Base-by-base conservation (phyloP, 257 asterid genomes). In the Scutellaria minor region DNA sequence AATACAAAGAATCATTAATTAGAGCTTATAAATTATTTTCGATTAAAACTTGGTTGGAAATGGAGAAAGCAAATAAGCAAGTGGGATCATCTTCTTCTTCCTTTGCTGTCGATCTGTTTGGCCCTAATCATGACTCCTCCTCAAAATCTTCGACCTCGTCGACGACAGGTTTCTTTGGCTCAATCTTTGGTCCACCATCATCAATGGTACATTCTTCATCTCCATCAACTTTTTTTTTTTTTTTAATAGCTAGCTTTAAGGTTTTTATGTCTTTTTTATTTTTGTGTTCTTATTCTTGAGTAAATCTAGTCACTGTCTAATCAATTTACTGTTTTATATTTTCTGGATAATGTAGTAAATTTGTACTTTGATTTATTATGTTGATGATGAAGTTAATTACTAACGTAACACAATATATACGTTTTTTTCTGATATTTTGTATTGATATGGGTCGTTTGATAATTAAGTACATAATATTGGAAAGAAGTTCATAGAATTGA, bases 41-140 rank as follows among this genome's bases (percentile, higher is more conserved):
- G 6, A 18, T 3, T 27, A 31, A 12, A 1, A 37, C 12, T 27
- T 27, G 40, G 9, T 62, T 53, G 55, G 22, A 64, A 31, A 90
- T 90, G 97, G 97, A 90, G 14, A 86, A 86, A 70, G 82, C 80
- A 78, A 90, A 64, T 53, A 63, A 86, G 78, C 83, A 83, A 76
- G 80, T 64, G 44, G 72, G 76, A 15, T 58, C 74, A 10, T 71
- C 78, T 24, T 79, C 91, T 7, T 75, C 88, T 31, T 82, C 91
- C 66, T 85, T 90, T 60, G 75, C 93, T 7, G 73, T 44, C 18
- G 93, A 90, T 66, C 84, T 88, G 0, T 90, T 90, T 79, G 97
- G 97, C 61, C 91, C 96, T 1, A 86, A 83, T 66, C 86, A 88
- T 18, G 18, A 18, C 18, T 18, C 18, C 67, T 60, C 85, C 18